Percentiles rank a stretch among this genome's conserved stretches.
Conservation (phyloP, 805 yeast species). For the Sungouiella blattae region DNA sequence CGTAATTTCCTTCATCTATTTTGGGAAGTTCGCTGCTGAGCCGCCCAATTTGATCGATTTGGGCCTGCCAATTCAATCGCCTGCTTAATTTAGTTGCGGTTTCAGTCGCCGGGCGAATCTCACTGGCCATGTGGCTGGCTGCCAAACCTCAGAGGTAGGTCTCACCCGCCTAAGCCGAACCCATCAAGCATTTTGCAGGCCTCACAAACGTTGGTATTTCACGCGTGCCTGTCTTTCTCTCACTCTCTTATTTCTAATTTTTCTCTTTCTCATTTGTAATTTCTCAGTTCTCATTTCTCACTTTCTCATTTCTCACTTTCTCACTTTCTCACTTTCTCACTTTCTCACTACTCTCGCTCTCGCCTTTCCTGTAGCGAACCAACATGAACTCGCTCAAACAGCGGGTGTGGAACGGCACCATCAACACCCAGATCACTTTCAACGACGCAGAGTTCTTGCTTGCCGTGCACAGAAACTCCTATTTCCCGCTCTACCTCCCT, state of each 20-base stretch:
- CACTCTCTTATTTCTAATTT: neutral
- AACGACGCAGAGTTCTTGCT: slow-evolving; percentile 17
- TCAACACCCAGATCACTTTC: slow-evolving; percentile 41
- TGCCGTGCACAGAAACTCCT: slow-evolving; percentile 43
- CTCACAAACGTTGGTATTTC: too few species aligned
- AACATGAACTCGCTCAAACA: slow-evolving; percentile 26
- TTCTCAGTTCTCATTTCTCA: neutral
- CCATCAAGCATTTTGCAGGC: too few species aligned
- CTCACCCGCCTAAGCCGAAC: too few species aligned
- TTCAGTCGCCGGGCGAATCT: too few species aligned
- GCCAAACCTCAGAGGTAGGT: too few species aligned
- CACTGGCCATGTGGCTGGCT: too few species aligned
- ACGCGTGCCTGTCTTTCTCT: too few species aligned
- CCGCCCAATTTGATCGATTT: too few species aligned
- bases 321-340: neutral
- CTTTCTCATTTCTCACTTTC: neutral
- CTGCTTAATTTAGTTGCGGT: too few species aligned
- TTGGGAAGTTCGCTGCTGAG: too few species aligned
- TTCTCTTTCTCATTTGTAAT: neutral
- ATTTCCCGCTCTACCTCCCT: slow-evolving; percentile 44
- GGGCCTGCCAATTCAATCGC: too few species aligned
- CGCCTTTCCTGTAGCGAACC: neutral
- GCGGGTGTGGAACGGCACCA: slow-evolving; percentile 52
- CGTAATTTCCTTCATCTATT: too few species aligned
- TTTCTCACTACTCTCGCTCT: neutral